Evolutionary conservation across 1,284 basidiomycete species (phyloP).

Genomic region (Pseudozyma hubeiensis): DNA sequence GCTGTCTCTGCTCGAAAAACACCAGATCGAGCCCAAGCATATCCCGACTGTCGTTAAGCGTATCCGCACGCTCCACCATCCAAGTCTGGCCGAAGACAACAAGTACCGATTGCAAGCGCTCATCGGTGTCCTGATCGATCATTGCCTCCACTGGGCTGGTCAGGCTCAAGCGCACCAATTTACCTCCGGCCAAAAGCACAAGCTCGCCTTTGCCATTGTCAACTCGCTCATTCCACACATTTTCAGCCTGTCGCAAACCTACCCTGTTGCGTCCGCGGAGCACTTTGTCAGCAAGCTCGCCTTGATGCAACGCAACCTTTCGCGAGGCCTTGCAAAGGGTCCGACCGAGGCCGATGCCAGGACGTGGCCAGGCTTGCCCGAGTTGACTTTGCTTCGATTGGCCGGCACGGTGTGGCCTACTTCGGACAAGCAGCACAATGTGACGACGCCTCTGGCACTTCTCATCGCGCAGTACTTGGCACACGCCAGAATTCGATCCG

Average conservation of each 20-base stretch:
- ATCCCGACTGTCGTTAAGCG: constrained; percentile 87
- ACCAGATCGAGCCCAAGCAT: constrained; percentile 73
- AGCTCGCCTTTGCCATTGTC: constrained; percentile 76
- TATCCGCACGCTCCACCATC: constrained; percentile 89
- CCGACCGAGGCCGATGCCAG: constrained; percentile 76
- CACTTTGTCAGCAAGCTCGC: constrained; percentile 85
- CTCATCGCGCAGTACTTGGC: constrained; percentile 92
- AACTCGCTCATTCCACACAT: constrained; percentile 84
- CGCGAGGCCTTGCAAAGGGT: constrained; percentile 82
- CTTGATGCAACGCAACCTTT: constrained; percentile 94
- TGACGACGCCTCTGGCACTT: constrained; percentile 85
- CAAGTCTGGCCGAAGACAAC: constrained; percentile 89
- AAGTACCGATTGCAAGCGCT: constrained; percentile 79
- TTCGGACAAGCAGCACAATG: constrained; percentile 90
- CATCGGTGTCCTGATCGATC: constrained; percentile 87
- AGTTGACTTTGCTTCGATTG: constrained; percentile 83
- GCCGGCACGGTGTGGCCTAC: constrained; percentile 90
- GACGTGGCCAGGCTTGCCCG: constrained; percentile 88
- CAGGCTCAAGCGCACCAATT: constrained; percentile 33
- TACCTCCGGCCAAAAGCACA: constrained; percentile 69
- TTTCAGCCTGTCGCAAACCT: constrained; percentile 80
- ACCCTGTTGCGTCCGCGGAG: constrained; percentile 82
- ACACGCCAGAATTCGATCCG: constrained; percentile 80
- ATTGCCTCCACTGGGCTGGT: constrained; percentile 76
- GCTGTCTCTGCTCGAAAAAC: constrained; percentile 79